These are phyloP conservation scores for Paramecium biaurelia DNA, from an alignment of 73 alveolate genomes.

Conservation along the genomic window DNA sequence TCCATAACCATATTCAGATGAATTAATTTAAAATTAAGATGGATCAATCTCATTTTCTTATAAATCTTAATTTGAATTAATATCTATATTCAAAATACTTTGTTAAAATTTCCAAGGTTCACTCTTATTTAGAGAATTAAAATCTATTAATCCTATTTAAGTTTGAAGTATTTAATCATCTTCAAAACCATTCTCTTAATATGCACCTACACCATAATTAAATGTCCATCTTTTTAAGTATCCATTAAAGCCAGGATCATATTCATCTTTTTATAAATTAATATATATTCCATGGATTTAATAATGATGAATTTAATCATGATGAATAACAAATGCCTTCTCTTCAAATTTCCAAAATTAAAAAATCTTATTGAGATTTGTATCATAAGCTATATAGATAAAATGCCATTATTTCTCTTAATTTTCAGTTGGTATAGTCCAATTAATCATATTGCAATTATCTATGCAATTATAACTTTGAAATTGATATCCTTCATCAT, in stretches of 20 bases:
- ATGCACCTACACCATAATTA: slow-evolving; percentile 6
- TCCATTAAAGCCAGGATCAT: slow-evolving; percentile 6
- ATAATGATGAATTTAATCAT: neutral
- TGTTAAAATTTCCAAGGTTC: neutral
- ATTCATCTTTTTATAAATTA: neutral
- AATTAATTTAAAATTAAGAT: neutral
- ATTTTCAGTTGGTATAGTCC: neutral
- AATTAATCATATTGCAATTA: neutral
- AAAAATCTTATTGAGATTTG: neutral
- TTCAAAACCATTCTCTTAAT: neutral
- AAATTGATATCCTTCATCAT: neutral
- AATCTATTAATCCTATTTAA: neutral
- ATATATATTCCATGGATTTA: neutral
- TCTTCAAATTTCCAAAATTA: neutral
- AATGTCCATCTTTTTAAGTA: neutral
- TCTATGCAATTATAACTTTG: neutral
- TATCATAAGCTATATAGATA: neutral
- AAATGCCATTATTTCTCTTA: slow-evolving; percentile 9
- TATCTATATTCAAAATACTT: neutral
- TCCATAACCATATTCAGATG: neutral
- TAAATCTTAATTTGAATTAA: neutral
- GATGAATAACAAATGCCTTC: neutral
- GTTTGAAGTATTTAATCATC: neutral
- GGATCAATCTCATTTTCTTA: slow-evolving; percentile 25
- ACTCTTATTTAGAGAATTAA: neutral